These are phyloP conservation scores for Ehretia macrophylla DNA, from an alignment of 257 asterid genomes.

Conservation along the genomic window DNA sequence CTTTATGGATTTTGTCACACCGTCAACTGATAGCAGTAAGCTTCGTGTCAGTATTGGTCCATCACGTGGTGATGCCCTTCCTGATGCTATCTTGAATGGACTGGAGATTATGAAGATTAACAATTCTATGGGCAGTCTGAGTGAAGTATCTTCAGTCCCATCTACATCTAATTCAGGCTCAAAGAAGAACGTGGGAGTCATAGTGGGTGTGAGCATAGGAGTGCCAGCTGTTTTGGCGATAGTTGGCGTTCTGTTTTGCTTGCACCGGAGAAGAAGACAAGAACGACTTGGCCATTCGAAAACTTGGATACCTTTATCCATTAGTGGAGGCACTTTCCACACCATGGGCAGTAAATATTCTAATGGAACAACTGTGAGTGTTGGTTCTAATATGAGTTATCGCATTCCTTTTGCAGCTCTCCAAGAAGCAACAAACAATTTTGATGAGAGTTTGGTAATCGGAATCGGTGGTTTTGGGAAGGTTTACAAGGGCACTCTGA, in stretches of 20 bases:
- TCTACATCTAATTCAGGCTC: constrained; percentile 22
- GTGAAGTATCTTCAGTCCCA: constrained; percentile 28
- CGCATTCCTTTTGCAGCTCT: constrained; percentile 72
- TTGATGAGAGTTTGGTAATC: constrained; percentile 67
- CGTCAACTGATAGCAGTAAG: constrained; percentile 20
- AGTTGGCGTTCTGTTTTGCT: constrained; percentile 30
- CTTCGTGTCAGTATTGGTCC: constrained; percentile 69
- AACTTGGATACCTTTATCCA: constrained; percentile 69
- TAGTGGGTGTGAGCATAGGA: constrained; percentile 62
- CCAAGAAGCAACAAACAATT: constrained; percentile 63
- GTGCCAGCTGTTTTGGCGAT: constrained; percentile 23
- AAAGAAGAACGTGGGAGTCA: constrained; percentile 49
- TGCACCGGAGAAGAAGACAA: constrained; percentile 38
- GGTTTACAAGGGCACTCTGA: constrained; percentile 66
- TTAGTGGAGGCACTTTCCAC: constrained; percentile 56
- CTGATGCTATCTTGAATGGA: constrained; percentile 65
- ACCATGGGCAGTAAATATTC: constrained; percentile 85
- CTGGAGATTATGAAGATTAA: constrained; percentile 73
- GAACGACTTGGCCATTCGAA: constrained; percentile 49
- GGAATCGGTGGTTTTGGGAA: constrained; percentile 91
- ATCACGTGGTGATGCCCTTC: constrained; percentile 31
- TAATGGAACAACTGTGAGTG: constrained; percentile 64
- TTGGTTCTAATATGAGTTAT: constrained; percentile 60
- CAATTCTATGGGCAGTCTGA: constrained; percentile 59
- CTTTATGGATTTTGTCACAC: constrained; percentile 55